Evolutionary conservation across 352 stramenopile genomes (phyloP).

Genomic region (Pythium scleroteichum): DNA sequence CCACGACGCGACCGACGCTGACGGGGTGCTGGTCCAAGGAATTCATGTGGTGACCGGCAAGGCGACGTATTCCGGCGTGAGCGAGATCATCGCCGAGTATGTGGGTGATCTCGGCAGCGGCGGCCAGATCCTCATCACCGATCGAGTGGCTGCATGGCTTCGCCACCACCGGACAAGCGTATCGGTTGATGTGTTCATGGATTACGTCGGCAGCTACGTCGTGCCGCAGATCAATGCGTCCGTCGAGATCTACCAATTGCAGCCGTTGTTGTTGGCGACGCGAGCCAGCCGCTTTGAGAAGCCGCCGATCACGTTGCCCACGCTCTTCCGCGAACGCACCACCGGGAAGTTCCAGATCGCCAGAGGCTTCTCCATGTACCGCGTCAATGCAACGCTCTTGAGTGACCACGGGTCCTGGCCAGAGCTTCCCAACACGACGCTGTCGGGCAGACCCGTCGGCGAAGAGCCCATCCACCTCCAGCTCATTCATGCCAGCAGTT

Average conservation of each 20-base stretch:
- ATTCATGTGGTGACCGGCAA: constrained; percentile 26
- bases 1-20: not conserved
- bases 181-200: constrained; percentile 22
- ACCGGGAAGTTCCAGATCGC: not conserved
- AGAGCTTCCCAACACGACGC: too few relatives aligned
- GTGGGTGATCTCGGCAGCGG: constrained; percentile 30
- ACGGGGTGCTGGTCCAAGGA: constrained; percentile 11
- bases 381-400: not conserved
- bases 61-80: constrained; percentile 21
- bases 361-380: too few relatives aligned
- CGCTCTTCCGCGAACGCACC: not conserved
- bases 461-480: too few relatives aligned
- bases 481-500: too few relatives aligned
- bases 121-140: constrained; percentile 32
- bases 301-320: not conserved
- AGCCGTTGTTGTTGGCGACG: constrained; percentile 19
- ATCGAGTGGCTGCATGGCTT: constrained; percentile 26
- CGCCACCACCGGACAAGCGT: constrained; percentile 10
- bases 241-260: constrained; percentile 46
- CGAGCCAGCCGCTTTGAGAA: constrained; percentile 5
- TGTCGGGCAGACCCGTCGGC: too few relatives aligned
- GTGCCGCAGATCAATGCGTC: constrained; percentile 44
- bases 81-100: constrained; percentile 25
- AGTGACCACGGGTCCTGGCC: not conserved
- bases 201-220: constrained; percentile 34